Evolutionary conservation across 352 stramenopile genomes (phyloP), one percentile per base, ranked within the genome.

Genomic region (Phytophthora europaea): DNA sequence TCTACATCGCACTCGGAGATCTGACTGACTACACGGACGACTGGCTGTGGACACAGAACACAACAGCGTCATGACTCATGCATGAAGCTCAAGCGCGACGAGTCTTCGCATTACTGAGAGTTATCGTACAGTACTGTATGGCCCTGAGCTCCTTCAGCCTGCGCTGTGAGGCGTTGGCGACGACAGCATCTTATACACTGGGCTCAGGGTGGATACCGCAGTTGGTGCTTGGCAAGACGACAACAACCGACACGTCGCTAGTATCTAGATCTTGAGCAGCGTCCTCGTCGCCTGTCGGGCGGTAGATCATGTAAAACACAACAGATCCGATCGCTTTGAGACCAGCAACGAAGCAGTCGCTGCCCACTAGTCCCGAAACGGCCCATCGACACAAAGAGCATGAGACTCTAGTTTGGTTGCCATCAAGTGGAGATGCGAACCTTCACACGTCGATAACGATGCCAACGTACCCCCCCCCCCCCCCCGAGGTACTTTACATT

Each of bases 281-380:
- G 47, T 52, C 47, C 47, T 52, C 47, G 9, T 52, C 47, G n/a
- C 18, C 8, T 26, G 47, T 52, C 6, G 47, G 47, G 18, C 47
- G n/a, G 63, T 84, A 92, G 3, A 87, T 52, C 10, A 76, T 70
- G 60, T 83, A 90, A 34, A 92, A 73, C 18, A 79, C 54, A 89
- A 65, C 23, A 73, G 20, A 60, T 9, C 75, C 79, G 47, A 90
- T 68, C 8, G 65, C 53, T 10, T 81, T 87, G 2, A 74, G 60
- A 2, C 67, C 45, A 9, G 28, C 40, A 15, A 75, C n/a, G 23
- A 75, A 75, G 36, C 52, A 65, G 67, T 73, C 59, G 52, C 34
- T 64, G 51, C 67, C 66, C 7, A 68, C 54, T 10, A 53, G 47
- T 4, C 65, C 69, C 10, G 65, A 47, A 12, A 65, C 57, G 4